Evolutionary conservation across 495 filamentous ascomycete genomes (phyloP).

Genomic region (Neurospora tetraspora): DNA sequence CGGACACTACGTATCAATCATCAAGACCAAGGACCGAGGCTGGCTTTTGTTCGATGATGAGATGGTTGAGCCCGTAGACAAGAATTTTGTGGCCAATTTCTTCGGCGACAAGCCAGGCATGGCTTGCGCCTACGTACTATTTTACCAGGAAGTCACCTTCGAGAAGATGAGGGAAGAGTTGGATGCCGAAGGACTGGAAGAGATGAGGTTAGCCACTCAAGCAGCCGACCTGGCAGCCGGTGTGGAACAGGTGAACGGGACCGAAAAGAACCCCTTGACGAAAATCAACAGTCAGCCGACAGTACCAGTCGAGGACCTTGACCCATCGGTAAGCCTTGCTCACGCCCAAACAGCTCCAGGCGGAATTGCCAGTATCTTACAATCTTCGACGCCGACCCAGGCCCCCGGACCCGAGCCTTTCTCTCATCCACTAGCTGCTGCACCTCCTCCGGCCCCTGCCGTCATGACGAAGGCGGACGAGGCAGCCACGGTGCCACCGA

Average conservation of each 20-base stretch:
- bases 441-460: conserved; percentile 20
- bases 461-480: conserved; percentile 18
- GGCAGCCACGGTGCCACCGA: conserved; percentile 24
- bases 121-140: conserved; percentile 93
- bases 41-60: conserved; percentile 98
- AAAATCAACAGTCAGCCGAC: conserved; percentile 32
- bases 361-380: conserved; percentile 10
- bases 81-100: conserved; percentile 93
- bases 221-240: conserved; percentile 44
- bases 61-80: conserved; percentile 95
- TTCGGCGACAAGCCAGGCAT: conserved; percentile 87
- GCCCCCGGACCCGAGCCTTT: conserved; percentile 18
- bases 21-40: conserved; percentile 92
- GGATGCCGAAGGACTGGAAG: conserved; percentile 67
- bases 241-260: conserved; percentile 28
- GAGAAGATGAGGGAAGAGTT: conserved; percentile 76
- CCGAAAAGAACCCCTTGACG: conserved; percentile 18
- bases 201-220: conserved; percentile 46
- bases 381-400: conserved; percentile 9
- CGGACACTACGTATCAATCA: conserved; percentile 93
- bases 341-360: conserved; percentile 53
- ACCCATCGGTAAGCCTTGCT: conserved; percentile 44
- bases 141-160: conserved; percentile 93
- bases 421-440: conserved; percentile 18
- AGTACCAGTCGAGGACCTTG: conserved; percentile 37